phyloP scores from a whole-genome alignment of 148 eudicot species.

The Chenopodium berlandieri region DNA sequence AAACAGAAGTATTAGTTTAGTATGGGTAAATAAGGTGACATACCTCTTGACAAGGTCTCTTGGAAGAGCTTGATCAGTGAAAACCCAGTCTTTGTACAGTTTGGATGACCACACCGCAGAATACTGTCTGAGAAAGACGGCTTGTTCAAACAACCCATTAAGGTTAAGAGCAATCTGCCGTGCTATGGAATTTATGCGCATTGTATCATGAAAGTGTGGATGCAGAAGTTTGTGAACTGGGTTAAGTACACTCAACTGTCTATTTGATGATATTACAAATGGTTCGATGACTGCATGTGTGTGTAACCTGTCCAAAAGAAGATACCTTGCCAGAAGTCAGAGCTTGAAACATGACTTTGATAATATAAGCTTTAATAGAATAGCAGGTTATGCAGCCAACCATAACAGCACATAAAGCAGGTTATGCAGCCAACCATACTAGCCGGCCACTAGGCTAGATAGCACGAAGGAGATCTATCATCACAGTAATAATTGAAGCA shows the following conservation, averaged over 20 bases:
- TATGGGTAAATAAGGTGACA: no score
- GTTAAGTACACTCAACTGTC: conserved; percentile 80
- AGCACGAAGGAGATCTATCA: neutral
- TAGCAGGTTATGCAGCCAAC: no score
- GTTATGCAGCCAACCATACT: neutral
- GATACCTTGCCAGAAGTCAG: neutral
- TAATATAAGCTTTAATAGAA: neutral
- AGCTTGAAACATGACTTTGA: neutral
- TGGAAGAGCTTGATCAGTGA: no score
- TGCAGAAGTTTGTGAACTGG: conserved; percentile 75
- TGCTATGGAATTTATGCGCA: conserved; percentile 75
- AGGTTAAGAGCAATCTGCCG: conserved; percentile 67
- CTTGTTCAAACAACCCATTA: conserved; percentile 66
- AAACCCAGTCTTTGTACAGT: no score
- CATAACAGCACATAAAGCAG: neutral
- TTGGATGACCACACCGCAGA: conserved; percentile 62
- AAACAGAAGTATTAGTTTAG: no score
- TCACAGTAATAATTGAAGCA: neutral
- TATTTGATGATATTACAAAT: conserved; percentile 71
- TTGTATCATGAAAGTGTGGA: conserved; percentile 88
- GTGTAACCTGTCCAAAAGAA: conserved; percentile 45
- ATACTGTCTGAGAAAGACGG: conserved; percentile 61
- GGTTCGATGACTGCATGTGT: conserved; percentile 84
- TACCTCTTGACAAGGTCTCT: no score
- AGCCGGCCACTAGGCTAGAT: neutral